Evolutionary conservation across 345 rosid species (phyloP).

Genomic region (Draba incana): DNA sequence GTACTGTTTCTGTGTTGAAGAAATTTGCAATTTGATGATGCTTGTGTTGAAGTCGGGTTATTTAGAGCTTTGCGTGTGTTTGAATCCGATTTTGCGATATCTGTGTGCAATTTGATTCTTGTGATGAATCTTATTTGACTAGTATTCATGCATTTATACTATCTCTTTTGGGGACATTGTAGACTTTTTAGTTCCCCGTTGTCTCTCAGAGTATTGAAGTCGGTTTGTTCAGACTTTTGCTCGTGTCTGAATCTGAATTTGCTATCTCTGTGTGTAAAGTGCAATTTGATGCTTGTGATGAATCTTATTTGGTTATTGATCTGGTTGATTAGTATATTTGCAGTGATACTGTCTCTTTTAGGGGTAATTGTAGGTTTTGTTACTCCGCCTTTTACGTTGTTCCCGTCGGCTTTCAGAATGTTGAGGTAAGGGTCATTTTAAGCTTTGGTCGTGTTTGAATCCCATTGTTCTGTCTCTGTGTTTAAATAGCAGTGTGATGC

Average conservation of each 20-base stretch:
- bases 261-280: too few species aligned
- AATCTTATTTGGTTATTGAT: background rate
- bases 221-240: background rate
- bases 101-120: too few species aligned
- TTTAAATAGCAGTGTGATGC: background rate
- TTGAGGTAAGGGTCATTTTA: background rate
- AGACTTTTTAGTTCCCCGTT: background rate
- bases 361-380: background rate
- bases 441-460: background rate
- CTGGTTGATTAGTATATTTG: background rate
- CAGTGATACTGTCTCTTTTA: background rate
- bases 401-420: background rate
- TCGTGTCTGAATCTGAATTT: background rate
- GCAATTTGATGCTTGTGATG: constrained; percentile 10
- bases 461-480: too few species aligned
- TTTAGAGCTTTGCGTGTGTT: too few species aligned
- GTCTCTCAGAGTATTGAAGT: background rate
- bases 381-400: background rate
- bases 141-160: background rate
- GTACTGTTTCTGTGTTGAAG: constrained; percentile 4
- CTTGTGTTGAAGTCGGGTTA: background rate
- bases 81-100: too few species aligned
- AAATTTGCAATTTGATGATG: constrained; percentile 17
- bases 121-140: too few species aligned
- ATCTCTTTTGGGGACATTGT: background rate